phyloP scores from a whole-genome alignment of 768 basidiomycete genomes.

The Podaxis sp. region DNA sequence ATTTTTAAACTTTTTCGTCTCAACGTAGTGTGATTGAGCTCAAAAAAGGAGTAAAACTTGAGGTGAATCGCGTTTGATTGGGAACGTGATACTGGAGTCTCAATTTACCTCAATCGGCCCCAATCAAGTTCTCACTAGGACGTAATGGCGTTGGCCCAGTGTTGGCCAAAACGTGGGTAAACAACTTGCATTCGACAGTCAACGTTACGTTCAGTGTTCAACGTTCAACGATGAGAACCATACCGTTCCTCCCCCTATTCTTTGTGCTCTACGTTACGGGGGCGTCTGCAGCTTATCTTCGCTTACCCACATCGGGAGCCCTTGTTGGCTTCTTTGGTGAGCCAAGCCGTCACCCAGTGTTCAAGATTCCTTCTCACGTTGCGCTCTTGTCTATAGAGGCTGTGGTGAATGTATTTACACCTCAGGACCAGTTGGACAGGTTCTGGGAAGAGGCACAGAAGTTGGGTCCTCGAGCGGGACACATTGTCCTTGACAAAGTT shows the following conservation, averaged over 20 bases:
- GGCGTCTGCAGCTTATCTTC: background rate
- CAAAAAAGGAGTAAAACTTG: no score
- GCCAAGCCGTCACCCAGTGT: background rate
- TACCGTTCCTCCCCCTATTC: background rate
- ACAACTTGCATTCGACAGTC: no score
- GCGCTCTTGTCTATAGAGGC: background rate
- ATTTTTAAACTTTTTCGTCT: no score
- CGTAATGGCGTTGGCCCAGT: no score
- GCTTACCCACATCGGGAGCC: background rate
- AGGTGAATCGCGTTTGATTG: no score
- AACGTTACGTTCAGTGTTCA: background rate
- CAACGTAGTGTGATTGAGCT: no score
- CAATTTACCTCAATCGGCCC: no score
- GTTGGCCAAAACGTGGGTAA: no score
- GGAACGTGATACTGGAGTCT: no score
- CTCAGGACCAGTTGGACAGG: background rate
- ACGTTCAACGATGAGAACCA: background rate
- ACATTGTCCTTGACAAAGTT: background rate
- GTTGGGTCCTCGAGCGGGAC: background rate
- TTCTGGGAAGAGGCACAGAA: slow-evolving; percentile 8
- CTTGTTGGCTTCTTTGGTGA: background rate
- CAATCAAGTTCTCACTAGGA: no score
- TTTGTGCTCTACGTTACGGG: background rate
- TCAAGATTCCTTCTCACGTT: background rate
- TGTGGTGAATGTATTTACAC: background rate